Conservation (phyloP, 805 yeast genomes). For the Pachysolen tannophilus region DNA sequence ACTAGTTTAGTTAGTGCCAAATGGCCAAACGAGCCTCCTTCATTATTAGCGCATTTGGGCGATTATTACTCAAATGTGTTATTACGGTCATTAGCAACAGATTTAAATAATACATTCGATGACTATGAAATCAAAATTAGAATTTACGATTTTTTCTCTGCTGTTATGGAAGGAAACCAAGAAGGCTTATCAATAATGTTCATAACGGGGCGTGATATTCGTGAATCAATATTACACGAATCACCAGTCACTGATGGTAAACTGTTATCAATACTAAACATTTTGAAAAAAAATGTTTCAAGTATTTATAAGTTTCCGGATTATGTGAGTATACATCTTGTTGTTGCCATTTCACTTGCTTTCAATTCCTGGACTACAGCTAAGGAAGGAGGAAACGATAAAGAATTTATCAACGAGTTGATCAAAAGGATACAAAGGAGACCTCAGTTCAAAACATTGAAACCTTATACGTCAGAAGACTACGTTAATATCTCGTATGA, state of each 20-base stretch:
- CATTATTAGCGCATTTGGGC: slow-evolving; percentile 76
- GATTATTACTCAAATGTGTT: slow-evolving; percentile 51
- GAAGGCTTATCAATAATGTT: slow-evolving; percentile 71
- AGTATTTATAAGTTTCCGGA: slow-evolving; percentile 49
- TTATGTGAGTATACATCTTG: slow-evolving; percentile 54
- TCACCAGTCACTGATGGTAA: slow-evolving; percentile 10
- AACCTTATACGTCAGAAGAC: slow-evolving; percentile 12
- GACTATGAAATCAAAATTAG: slow-evolving; percentile 44
- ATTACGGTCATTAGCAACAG: slow-evolving; percentile 49
- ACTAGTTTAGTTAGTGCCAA: slow-evolving; percentile 46
- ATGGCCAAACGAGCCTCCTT: slow-evolving; percentile 61
- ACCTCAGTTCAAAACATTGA: not conserved
- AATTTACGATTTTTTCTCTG: slow-evolving; percentile 56
- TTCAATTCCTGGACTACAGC: slow-evolving; percentile 72
- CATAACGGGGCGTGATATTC: slow-evolving; percentile 50
- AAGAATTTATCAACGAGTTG: slow-evolving; percentile 35
- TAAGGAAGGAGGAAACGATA: slow-evolving; percentile 43
- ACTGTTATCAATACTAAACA: slow-evolving; percentile 38
- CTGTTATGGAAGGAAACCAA: slow-evolving; percentile 64
- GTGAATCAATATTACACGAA: slow-evolving; percentile 17
- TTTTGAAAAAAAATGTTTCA: slow-evolving; percentile 47
- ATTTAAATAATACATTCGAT: slow-evolving; percentile 50
- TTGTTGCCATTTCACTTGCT: slow-evolving; percentile 68
- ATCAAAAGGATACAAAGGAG: slow-evolving; percentile 23
- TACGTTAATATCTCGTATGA: slow-evolving; percentile 39